These are phyloP conservation scores for Postia placenta DNA, from an alignment of 768 basidiomycete species.

Conservation along the genomic window DNA sequence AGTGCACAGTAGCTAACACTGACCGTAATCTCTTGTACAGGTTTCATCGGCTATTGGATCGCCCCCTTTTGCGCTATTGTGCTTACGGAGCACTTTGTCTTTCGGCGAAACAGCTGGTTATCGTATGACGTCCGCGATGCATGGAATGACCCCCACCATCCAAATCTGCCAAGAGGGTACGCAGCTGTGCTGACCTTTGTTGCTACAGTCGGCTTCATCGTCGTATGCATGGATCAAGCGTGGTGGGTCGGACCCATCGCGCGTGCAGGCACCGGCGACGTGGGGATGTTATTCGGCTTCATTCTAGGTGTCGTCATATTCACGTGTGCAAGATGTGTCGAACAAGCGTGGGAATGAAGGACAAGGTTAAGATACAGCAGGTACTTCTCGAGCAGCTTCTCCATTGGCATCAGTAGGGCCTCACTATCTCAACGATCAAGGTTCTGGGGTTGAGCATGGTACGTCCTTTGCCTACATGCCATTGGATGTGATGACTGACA, in stretches of 20 bases:
- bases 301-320: slow-evolving; percentile 13
- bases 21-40: slow-evolving; percentile 14
- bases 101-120: slow-evolving; percentile 29
- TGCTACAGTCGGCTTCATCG: slow-evolving; percentile 31
- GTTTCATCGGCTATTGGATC: slow-evolving; percentile 42
- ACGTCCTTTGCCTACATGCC: too few species aligned
- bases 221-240: slow-evolving; percentile 43
- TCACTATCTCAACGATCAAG: too few species aligned
- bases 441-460: too few species aligned
- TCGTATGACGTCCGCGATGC: slow-evolving; percentile 27
- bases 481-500: too few species aligned
- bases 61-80: slow-evolving; percentile 31
- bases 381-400: too few species aligned
- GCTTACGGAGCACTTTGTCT: slow-evolving; percentile 39
- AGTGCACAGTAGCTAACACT: not conserved
- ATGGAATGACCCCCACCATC: slow-evolving; percentile 31
- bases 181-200: slow-evolving; percentile 36
- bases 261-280: slow-evolving; percentile 36
- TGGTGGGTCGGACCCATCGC: slow-evolving; percentile 50
- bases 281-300: slow-evolving; percentile 31
- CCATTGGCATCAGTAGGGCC: too few species aligned
- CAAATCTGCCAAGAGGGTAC: slow-evolving; percentile 32
- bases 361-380: too few species aligned
- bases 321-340: slow-evolving; percentile 12
- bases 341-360: slow-evolving; percentile 6